These are phyloP conservation scores for Pezicula neosporulosa DNA, from an alignment of 2,329 filamentous ascomycete genomes.

Conservation along the genomic window DNA sequence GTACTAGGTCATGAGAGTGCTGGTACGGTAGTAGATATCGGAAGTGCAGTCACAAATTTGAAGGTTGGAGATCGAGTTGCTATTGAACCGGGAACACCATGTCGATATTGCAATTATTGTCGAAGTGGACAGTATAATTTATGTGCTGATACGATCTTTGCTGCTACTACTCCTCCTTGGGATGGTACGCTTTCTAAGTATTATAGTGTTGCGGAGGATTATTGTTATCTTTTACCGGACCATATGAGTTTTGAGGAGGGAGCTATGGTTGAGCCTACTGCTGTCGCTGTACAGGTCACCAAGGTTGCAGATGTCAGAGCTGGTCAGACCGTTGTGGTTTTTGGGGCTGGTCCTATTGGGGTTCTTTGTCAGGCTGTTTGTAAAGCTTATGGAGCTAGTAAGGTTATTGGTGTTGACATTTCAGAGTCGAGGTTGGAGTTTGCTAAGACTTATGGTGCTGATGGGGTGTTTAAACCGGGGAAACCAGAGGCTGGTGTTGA, in stretches of 20 bases:
- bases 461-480: constrained; percentile 38
- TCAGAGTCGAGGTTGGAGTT: constrained; percentile 37
- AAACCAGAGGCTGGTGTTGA: constrained; percentile 27
- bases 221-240: constrained; percentile 39
- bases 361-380: constrained; percentile 42
- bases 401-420: constrained; percentile 45
- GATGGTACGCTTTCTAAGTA: constrained; percentile 46
- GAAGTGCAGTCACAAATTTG: constrained; percentile 36
- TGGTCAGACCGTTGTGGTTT: constrained; percentile 40
- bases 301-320: constrained; percentile 36
- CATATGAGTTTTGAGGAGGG: constrained; percentile 45
- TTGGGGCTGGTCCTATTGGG: constrained; percentile 49
- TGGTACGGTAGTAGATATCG: constrained; percentile 37
- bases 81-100: constrained; percentile 45
- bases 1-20: constrained; percentile 43
- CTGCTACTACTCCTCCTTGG: constrained; percentile 44
- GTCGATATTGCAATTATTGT: constrained; percentile 38
- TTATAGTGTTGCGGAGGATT: constrained; percentile 42
- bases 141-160: constrained; percentile 41
- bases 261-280: constrained; percentile 47
- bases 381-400: constrained; percentile 40
- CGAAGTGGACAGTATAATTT: constrained; percentile 35
- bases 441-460: constrained; percentile 39
- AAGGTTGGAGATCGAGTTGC: constrained; percentile 42
- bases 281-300: constrained; percentile 46